phyloP scores from a whole-genome alignment of 371 early-diverging fungal genomes.

The Sporodiniella umbellata region DNA sequence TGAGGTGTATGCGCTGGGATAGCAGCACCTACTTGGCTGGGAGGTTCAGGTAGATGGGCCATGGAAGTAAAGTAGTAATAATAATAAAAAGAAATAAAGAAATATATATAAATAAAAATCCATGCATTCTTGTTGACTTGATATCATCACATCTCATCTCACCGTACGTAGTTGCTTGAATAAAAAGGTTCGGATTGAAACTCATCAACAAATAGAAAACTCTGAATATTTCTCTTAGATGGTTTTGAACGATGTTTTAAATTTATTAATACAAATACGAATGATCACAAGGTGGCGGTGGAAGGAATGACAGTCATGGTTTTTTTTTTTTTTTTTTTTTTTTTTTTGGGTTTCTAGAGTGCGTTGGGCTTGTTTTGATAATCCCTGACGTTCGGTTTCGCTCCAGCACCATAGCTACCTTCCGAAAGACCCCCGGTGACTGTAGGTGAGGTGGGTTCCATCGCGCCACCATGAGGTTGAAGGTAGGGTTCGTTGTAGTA shows the following conservation, averaged over 20 bases:
- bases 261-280: too few species aligned
- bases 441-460: background rate
- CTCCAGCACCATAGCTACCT: background rate
- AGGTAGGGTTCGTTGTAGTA: slow-evolving; percentile 2
- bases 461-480: slow-evolving; percentile 7
- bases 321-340: too few species aligned
- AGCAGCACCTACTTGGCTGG: slow-evolving; percentile 54
- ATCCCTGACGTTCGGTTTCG: background rate
- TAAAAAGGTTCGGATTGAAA: background rate
- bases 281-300: too few species aligned
- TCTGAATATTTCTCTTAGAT: too few species aligned
- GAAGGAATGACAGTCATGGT: too few species aligned
- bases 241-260: too few species aligned
- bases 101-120: background rate
- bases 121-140: background rate
- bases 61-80: background rate
- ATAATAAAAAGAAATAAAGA: slow-evolving; percentile 2
- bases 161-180: too few species aligned
- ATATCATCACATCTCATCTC: background rate
- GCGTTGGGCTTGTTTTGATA: background rate
- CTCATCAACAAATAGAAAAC: background rate
- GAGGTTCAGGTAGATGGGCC: slow-evolving; percentile 29
- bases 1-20: slow-evolving; percentile 77
- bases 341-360: background rate
- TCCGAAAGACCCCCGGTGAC: background rate